phyloP scores from a whole-genome alignment of 1,284 basidiomycete species.

The Volvariella surrecta region DNA sequence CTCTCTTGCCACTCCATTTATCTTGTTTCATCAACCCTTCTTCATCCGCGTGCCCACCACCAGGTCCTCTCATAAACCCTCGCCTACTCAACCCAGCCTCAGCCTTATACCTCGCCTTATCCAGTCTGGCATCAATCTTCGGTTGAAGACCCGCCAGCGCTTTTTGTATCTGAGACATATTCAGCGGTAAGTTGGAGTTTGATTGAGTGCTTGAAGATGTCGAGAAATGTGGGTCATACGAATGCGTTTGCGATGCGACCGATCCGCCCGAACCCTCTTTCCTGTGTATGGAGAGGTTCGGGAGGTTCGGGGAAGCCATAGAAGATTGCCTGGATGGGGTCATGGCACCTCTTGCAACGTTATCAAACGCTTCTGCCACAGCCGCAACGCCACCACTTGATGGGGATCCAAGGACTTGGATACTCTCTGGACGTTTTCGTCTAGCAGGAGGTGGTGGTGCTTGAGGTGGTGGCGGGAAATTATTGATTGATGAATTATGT shows the following conservation, averaged over 20 bases:
- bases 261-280: no score
- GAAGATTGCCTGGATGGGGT: no score
- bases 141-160: constrained; percentile 40
- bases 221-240: no score
- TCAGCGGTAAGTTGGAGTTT: constrained; percentile 14
- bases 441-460: constrained; percentile 41
- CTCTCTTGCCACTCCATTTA: constrained; percentile 8
- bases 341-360: no score
- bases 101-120: constrained; percentile 59
- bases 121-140: constrained; percentile 33
- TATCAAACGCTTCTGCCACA: not conserved
- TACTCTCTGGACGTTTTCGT: constrained; percentile 53
- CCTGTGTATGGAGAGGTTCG: no score
- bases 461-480: constrained; percentile 13
- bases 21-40: constrained; percentile 19
- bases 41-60: constrained; percentile 12
- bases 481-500: constrained; percentile 11
- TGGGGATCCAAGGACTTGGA: constrained; percentile 38
- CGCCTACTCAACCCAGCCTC: constrained; percentile 55
- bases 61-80: constrained; percentile 39
- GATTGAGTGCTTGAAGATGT: no score
- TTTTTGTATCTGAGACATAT: constrained; percentile 32
- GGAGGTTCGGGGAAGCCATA: not conserved
- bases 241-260: no score
- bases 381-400: not conserved